phyloP scores from a whole-genome alignment of 208 protist species.

The Naegleria gruberi region DNA sequence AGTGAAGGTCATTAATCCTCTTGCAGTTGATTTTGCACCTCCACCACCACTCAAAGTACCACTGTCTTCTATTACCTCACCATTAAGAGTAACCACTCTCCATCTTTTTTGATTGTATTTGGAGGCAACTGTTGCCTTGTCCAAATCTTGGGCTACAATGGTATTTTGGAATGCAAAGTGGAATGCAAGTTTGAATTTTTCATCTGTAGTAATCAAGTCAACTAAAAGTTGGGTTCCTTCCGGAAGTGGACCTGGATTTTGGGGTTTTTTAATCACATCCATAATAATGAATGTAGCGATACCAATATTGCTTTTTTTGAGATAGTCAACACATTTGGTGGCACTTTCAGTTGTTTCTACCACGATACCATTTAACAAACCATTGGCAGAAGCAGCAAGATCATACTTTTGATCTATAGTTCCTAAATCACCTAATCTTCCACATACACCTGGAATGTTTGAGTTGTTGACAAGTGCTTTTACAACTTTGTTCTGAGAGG shows the following conservation, averaged over 20 bases:
- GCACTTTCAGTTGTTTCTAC: constrained; percentile 88
- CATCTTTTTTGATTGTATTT: constrained; percentile 55
- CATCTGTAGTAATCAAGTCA: constrained; percentile 82
- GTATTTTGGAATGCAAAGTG: constrained; percentile 93
- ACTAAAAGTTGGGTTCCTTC: constrained; percentile 57
- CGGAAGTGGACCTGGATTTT: constrained; percentile 33
- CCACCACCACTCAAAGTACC: constrained; percentile 98
- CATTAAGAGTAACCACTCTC: constrained; percentile 91
- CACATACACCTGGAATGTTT: constrained; percentile 57
- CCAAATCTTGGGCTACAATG: constrained; percentile 83
- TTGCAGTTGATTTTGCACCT: constrained; percentile 70
- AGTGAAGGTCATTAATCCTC: constrained; percentile 64
- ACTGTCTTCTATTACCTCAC: constrained; percentile 88
- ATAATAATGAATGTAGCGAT: constrained; percentile 95
- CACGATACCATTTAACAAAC: constrained; percentile 89
- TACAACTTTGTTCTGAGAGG: not conserved
- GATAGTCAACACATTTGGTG: constrained; percentile 69
- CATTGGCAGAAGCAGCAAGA: constrained; percentile 88
- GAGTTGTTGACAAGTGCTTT: constrained; percentile 21
- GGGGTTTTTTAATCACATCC: constrained; percentile 68
- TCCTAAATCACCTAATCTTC: constrained; percentile 93
- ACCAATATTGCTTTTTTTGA: constrained; percentile 85
- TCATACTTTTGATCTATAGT: constrained; percentile 91
- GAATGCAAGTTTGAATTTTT: constrained; percentile 79
- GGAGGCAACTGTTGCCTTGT: constrained; percentile 71